Conservation (phyloP, 2,329 filamentous ascomycete species). For the Lecanicillium sp. region DNA sequence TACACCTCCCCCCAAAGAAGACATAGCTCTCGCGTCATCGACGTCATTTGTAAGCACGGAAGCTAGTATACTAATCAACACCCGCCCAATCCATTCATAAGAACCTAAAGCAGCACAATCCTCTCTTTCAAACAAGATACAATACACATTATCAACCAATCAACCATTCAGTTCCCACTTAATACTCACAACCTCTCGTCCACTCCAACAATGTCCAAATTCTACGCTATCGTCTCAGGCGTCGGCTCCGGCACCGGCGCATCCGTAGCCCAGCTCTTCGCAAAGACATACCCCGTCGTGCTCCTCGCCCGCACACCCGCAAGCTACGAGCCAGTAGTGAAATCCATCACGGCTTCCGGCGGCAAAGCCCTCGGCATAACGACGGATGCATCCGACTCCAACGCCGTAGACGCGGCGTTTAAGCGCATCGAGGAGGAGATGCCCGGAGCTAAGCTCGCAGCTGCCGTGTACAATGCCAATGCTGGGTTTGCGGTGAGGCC, state of each 20-base stretch:
- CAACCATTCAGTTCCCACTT: slow-evolving; percentile 1
- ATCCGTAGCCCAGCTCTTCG: slow-evolving; percentile 47
- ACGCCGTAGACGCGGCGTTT: slow-evolving; percentile 48
- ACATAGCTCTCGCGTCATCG: too few species aligned
- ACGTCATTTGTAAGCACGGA: too few species aligned
- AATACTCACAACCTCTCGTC: not conserved
- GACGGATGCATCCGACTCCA: slow-evolving; percentile 35
- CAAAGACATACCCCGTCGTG: slow-evolving; percentile 61
- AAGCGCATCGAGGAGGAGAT: slow-evolving; percentile 53
- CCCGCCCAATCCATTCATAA: too few species aligned
- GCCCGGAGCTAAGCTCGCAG: slow-evolving; percentile 45
- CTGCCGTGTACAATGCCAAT: slow-evolving; percentile 64
- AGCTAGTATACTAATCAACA: too few species aligned
- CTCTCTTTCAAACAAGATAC: too few species aligned
- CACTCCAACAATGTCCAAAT: slow-evolving; percentile 27
- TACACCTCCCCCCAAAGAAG: too few species aligned
- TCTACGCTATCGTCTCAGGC: slow-evolving; percentile 63
- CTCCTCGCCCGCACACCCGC: slow-evolving; percentile 62
- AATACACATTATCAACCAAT: slow-evolving; percentile 1
- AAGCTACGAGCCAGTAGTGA: slow-evolving; percentile 57
- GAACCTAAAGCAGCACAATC: too few species aligned
- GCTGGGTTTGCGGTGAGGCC: slow-evolving; percentile 43
- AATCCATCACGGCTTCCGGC: slow-evolving; percentile 58
- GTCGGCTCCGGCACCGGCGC: slow-evolving; percentile 60
- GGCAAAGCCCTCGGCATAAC: slow-evolving; percentile 64